Percentiles rank a stretch among this genome's conserved stretches.
phyloP scores from a whole-genome alignment of 129 eudicot species.

The Lactuca sativa region DNA sequence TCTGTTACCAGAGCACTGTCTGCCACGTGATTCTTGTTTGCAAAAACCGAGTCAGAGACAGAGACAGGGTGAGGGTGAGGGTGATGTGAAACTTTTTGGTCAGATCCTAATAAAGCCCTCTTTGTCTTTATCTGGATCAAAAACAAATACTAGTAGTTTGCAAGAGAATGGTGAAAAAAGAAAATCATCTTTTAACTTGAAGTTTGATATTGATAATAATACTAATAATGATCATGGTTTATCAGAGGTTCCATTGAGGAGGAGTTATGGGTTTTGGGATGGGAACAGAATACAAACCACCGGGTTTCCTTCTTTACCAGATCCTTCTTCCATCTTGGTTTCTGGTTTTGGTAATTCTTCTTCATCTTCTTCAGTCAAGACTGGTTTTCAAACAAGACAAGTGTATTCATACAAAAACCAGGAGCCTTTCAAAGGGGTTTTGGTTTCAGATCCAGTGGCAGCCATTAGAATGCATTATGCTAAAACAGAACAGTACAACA shows the following conservation, averaged over 20 bases:
- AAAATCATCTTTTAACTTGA: conserved; percentile 30
- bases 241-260: conserved; percentile 33
- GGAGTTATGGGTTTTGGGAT: conserved; percentile 53
- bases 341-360: conserved; percentile 42
- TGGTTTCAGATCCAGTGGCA: conserved; percentile 64
- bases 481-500: conserved; percentile 35
- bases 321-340: conserved; percentile 51
- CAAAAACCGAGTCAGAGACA: conserved; percentile 44
- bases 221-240: neutral
- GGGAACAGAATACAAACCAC: conserved; percentile 40
- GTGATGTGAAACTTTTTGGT: conserved; percentile 88
- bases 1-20: conserved; percentile 20
- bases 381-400: conserved; percentile 35
- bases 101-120: conserved; percentile 46
- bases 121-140: neutral
- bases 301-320: conserved; percentile 47
- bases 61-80: conserved; percentile 21
- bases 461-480: conserved; percentile 68
- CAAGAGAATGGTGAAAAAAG: neutral
- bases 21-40: conserved; percentile 30
- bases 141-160: conserved; percentile 10
- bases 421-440: conserved; percentile 19
- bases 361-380: neutral
- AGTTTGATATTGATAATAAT: neutral
- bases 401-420: conserved; percentile 24